Evolutionary conservation across 1,139 yeast species (phyloP), one percentile per base, ranked within the genome.

Genomic region (Yamadazyma sp.): DNA sequence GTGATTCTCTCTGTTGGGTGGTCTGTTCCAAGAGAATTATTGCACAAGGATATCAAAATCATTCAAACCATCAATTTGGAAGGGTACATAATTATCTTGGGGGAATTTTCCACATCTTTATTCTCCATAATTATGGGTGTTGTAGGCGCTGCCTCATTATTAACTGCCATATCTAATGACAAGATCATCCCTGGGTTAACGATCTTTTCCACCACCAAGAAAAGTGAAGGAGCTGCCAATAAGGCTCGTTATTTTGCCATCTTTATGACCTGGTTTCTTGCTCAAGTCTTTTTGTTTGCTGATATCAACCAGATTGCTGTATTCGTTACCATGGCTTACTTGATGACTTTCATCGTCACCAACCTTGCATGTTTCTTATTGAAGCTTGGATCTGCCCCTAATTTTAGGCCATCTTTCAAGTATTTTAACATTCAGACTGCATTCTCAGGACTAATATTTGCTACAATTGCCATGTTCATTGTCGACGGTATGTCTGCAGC

Each of bases 291-390:
- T 45, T 67, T 92, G 26, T 81, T 92, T 56, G 87, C 95, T 1
- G 95, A 92, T 58, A 86, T 92, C 47, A 92, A 92, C 61, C 88
- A 85, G 59, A 89, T 92, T 60, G 98, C 98, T 2, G 86, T 94
- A 0, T 84, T 89, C 54, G 91, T 92, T 44, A 91, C 98, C 2
- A 89, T 92, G 97, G 96, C 98, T 0, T 92, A 88, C 54, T 69
- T 92, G 41, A 87, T 91, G 92, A 92, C 98, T 0, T 92, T 92
- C 56, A 84, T 91, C 34, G 96, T 91, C 4, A 89, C 95, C 26
- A 92, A 92, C 55, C 62, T 91, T 47, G 97, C 98, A 1, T 92
- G 98, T 59, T 89, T 91, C 57, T 63, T 92, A 42, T 73, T 92
- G 50, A 85, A 84, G 48, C 66, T 92, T 11, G 94, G 97, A 0